These are phyloP conservation scores for Pichia sporocuriosa DNA, from an alignment of 805 yeast species.

Conservation along the genomic window DNA sequence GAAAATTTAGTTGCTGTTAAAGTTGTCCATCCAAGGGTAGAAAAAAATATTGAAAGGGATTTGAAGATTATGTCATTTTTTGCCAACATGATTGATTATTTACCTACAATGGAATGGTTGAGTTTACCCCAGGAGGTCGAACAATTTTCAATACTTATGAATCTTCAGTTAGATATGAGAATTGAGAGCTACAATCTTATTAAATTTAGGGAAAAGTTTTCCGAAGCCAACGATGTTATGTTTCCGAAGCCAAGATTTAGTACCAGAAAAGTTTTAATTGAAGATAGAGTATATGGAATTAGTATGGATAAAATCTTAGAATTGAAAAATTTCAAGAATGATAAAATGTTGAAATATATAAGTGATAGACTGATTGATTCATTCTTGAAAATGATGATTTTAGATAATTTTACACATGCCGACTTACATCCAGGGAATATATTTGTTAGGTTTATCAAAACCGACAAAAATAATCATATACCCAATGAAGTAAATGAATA, in stretches of 20 bases:
- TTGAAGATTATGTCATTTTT: conserved; percentile 75
- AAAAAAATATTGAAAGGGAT: conserved; percentile 66
- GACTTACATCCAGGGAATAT: conserved; percentile 97
- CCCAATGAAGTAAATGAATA: conserved; percentile 35
- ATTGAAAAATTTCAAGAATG: conserved; percentile 37
- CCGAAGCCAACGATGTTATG: conserved; percentile 48
- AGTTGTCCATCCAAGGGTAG: conserved; percentile 86
- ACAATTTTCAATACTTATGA: conserved; percentile 81
- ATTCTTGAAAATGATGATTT: conserved; percentile 83
- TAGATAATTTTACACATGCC: conserved; percentile 93
- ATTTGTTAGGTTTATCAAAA: conserved; percentile 44
- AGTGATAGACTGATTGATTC: conserved; percentile 86
- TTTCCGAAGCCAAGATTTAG: conserved; percentile 78
- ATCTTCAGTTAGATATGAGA: conserved; percentile 78
- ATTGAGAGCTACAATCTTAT: conserved; percentile 80
- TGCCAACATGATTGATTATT: conserved; percentile 57
- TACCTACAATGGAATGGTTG: conserved; percentile 98
- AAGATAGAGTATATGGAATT: conserved; percentile 76
- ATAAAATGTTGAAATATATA: conserved; percentile 52
- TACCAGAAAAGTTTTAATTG: conserved; percentile 70
- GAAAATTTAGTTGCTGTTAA: conserved; percentile 76
- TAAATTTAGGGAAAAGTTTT: conserved; percentile 65
- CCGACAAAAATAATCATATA: conserved; percentile 16
- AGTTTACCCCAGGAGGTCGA: conserved; percentile 91
- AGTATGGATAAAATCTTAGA: conserved; percentile 69